Conservation (phyloP, 306 rosid genomes). For the Trifolium repens region DNA sequence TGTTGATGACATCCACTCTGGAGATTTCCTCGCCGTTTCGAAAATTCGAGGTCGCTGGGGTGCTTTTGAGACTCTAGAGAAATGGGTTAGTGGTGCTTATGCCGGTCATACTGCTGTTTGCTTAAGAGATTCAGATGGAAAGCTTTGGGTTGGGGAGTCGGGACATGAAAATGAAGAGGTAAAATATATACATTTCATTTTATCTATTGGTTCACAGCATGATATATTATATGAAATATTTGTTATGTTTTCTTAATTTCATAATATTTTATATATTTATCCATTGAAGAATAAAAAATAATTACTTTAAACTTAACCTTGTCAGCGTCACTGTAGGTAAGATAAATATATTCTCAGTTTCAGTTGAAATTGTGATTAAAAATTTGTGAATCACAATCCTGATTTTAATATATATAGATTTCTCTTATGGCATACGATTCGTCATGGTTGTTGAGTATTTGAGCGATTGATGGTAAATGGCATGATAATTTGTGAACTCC, state of each 20-base stretch:
- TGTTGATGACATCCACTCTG: constrained; percentile 83
- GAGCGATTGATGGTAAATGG: constrained; percentile 23
- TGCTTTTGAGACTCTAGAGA: constrained; percentile 91
- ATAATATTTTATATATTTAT: constrained; percentile 5
- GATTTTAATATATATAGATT: constrained; percentile 8
- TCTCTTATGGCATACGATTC: constrained; percentile 22
- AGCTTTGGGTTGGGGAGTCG: constrained; percentile 97
- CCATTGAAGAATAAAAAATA: not conserved
- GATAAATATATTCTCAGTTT: not conserved
- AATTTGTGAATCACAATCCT: constrained; percentile 3
- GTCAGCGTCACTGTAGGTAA: constrained; percentile 23
- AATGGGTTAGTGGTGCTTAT: constrained; percentile 96
- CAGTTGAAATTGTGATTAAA: constrained; percentile 26
- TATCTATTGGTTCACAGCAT: constrained; percentile 14
- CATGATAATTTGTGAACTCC: constrained; percentile 5
- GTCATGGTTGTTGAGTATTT: not conserved
- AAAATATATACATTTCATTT: constrained; percentile 32
- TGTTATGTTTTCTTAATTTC: constrained; percentile 19
- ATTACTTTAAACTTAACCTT: constrained; percentile 7
- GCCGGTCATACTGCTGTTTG: constrained; percentile 97
- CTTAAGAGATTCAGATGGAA: constrained; percentile 85
- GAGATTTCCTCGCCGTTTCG: constrained; percentile 94
- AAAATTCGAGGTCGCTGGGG: constrained; percentile 99
- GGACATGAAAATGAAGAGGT: constrained; percentile 91
- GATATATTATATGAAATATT: constrained; percentile 17